Percentiles rank a stretch among this genome's conserved stretches.
Conservation (phyloP, 2,329 filamentous ascomycete genomes). For the Rachicladosporium sp. region DNA sequence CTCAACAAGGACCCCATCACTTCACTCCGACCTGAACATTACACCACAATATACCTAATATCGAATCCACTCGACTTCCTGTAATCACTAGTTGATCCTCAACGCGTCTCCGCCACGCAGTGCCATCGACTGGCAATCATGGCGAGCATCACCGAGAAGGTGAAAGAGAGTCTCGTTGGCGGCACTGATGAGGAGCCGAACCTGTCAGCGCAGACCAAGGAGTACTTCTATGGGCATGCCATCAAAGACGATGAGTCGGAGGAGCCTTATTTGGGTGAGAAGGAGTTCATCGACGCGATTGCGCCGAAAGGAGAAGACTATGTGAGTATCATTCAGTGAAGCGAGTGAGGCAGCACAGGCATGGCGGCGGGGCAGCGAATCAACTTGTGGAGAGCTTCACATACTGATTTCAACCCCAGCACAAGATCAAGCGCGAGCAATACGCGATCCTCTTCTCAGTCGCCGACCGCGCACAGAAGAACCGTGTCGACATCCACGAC, state of each 20-base stretch:
- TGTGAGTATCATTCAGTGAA: slow-evolving; percentile 37
- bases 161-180: slow-evolving; percentile 42
- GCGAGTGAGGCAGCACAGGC: background rate
- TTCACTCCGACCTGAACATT: too few species aligned
- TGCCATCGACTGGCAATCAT: slow-evolving; percentile 20
- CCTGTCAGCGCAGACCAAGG: slow-evolving; percentile 62
- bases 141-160: slow-evolving; percentile 56
- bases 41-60: too few species aligned
- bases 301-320: slow-evolving; percentile 81
- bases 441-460: slow-evolving; percentile 88
- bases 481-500: slow-evolving; percentile 67
- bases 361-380: background rate
- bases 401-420: slow-evolving; percentile 41
- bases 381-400: background rate
- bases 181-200: slow-evolving; percentile 47
- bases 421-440: slow-evolving; percentile 95
- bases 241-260: slow-evolving; percentile 61
- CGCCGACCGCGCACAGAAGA: slow-evolving; percentile 65
- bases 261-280: slow-evolving; percentile 66
- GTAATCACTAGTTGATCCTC: too few species aligned
- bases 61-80: too few species aligned
- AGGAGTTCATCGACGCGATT: slow-evolving; percentile 86
- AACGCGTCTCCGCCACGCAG: slow-evolving; percentile 13
- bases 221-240: slow-evolving; percentile 65
- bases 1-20: too few species aligned